These are phyloP conservation scores for Xylaria sp. DNA, from an alignment of 2,329 filamentous ascomycete genomes.

Conservation along the genomic window DNA sequence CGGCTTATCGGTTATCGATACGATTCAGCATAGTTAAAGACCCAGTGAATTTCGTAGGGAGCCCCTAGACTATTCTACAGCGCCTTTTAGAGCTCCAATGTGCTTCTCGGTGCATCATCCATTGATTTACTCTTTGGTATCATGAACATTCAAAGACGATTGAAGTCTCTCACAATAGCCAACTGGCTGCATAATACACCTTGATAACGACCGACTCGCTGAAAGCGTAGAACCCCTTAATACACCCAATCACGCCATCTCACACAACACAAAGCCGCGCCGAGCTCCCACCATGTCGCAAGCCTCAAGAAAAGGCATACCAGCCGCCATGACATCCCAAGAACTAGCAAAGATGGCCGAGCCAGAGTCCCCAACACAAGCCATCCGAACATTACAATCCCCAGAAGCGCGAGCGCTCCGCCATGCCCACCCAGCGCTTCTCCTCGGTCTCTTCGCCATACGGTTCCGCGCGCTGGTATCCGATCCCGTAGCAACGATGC, in stretches of 20 bases:
- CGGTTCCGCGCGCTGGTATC: conserved; percentile 75
- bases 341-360: conserved; percentile 47
- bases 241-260: neutral
- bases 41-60: conserved; percentile 14
- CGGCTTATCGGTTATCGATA: conserved; percentile 35
- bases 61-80: neutral
- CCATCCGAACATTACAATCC: conserved; percentile 54
- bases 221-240: neutral
- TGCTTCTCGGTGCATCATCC: conserved; percentile 18
- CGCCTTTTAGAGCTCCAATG: conserved; percentile 3
- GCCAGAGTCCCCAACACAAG: conserved; percentile 48
- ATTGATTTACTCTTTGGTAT: conserved; percentile 1
- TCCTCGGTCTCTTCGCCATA: conserved; percentile 71
- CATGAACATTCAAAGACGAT: neutral
- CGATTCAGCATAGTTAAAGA: neutral
- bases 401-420: conserved; percentile 63
- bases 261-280: conserved; percentile 12
- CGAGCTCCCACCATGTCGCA: conserved; percentile 13
- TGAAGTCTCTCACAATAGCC: neutral
- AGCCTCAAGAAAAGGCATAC: neutral
- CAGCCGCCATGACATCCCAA: conserved; percentile 40
- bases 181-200: neutral
- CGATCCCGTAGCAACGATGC: conserved; percentile 74
- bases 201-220: neutral
- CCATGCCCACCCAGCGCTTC: conserved; percentile 73